These are phyloP conservation scores for Ensete ventricosum DNA, from an alignment of 176 grass and related monocot species.

Conservation along the genomic window DNA sequence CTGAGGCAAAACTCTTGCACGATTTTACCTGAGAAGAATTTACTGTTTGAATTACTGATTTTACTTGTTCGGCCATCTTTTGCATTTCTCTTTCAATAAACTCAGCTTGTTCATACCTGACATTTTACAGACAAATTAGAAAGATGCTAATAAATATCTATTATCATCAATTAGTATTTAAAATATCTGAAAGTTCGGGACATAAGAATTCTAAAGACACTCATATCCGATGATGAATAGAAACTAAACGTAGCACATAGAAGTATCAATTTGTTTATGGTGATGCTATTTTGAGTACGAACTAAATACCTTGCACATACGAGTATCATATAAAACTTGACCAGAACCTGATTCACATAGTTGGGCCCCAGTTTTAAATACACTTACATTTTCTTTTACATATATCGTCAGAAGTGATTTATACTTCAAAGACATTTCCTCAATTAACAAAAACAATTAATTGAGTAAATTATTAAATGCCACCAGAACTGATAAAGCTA, in stretches of 20 bases:
- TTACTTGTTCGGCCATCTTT: conserved; percentile 93
- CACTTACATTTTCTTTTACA: neutral
- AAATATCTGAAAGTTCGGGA: neutral
- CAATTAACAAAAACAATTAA: too few species aligned
- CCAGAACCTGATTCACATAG: neutral
- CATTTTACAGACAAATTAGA: neutral
- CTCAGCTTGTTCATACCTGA: conserved; percentile 91
- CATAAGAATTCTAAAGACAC: conserved; percentile 4
- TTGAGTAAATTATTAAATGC: too few species aligned
- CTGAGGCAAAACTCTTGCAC: neutral
- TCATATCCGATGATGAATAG: neutral
- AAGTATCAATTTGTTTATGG: neutral
- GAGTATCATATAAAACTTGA: neutral
- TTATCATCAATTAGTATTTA: neutral
- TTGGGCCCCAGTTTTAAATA: neutral
- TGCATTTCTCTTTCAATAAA: conserved; percentile 84
- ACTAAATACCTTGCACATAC: neutral
- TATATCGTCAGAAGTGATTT: too few species aligned
- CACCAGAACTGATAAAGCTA: too few species aligned
- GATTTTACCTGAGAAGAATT: conserved; percentile 70
- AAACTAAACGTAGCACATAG: neutral
- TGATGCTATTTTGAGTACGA: neutral
- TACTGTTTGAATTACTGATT: conserved; percentile 89
- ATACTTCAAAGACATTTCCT: too few species aligned
- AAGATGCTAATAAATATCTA: neutral